These are phyloP conservation scores for Mycena sp. DNA, from an alignment of 1,284 basidiomycete genomes.

Conservation along the genomic window DNA sequence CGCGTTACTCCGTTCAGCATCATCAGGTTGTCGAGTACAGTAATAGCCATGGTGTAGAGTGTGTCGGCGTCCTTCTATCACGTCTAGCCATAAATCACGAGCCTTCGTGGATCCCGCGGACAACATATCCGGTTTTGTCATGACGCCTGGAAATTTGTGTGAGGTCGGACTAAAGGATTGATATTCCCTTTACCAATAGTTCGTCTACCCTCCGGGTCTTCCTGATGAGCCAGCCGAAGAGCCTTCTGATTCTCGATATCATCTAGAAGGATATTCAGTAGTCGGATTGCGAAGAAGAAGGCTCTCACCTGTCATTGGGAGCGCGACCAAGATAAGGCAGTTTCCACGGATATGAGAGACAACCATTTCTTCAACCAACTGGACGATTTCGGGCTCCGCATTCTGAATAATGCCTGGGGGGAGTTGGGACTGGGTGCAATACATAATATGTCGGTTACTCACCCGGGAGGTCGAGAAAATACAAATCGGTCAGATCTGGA, in stretches of 20 bases:
- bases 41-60: conserved; percentile 23
- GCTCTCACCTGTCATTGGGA: conserved; percentile 49
- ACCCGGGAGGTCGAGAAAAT: conserved; percentile 60
- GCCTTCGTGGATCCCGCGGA: conserved; percentile 39
- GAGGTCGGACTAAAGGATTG: not conserved
- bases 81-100: conserved; percentile 27
- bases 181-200: conserved; percentile 40
- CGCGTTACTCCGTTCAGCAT: conserved; percentile 38
- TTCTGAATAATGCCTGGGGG: conserved; percentile 45
- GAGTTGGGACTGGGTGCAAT: not conserved
- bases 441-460: not conserved
- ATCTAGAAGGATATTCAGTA: conserved; percentile 39
- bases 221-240: conserved; percentile 44
- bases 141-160: conserved; percentile 38
- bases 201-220: conserved; percentile 45
- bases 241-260: conserved; percentile 55
- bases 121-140: conserved; percentile 52
- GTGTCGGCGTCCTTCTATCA: conserved; percentile 25
- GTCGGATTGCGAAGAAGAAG: conserved; percentile 41
- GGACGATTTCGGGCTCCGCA: conserved; percentile 42
- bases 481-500: conserved; percentile 54
- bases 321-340: conserved; percentile 50
- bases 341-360: conserved; percentile 48
- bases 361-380: conserved; percentile 49
- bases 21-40: conserved; percentile 34